These are phyloP conservation scores for Serpula lacrymans DNA, from an alignment of 768 basidiomycete genomes.

Conservation along the genomic window DNA sequence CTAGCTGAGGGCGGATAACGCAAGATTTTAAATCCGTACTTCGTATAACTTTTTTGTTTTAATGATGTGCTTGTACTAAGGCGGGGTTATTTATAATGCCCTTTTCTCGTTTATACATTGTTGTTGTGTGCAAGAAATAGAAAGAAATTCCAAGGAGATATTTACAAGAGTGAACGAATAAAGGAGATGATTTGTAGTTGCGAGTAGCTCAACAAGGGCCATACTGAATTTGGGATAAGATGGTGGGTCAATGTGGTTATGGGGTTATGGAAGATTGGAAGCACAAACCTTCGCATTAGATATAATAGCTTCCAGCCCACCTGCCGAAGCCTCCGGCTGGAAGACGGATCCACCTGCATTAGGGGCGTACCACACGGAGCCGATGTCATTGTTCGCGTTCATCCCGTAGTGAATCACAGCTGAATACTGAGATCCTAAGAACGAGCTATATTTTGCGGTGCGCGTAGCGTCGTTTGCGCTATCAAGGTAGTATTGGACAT, in stretches of 20 bases:
- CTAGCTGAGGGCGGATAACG: constrained; percentile 33
- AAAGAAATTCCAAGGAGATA: background rate
- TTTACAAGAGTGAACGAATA: background rate
- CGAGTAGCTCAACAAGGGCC: constrained; percentile 18
- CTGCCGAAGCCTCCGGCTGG: constrained; percentile 25
- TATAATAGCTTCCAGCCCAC: constrained; percentile 27
- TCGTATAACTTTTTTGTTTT: constrained; percentile 16
- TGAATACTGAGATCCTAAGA: constrained; percentile 35
- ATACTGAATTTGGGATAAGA: constrained; percentile 11
- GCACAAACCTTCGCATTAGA: constrained; percentile 22
- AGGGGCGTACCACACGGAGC: constrained; percentile 31
- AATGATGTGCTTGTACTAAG: constrained; percentile 10
- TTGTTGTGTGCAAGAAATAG: background rate
- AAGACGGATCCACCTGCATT: constrained; percentile 23
- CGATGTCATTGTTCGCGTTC: constrained; percentile 36
- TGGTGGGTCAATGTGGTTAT: constrained; percentile 7
- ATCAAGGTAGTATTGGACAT: constrained; percentile 49
- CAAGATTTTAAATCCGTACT: constrained; percentile 17
- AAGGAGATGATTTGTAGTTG: background rate
- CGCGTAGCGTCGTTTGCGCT: constrained; percentile 39
- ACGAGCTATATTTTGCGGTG: constrained; percentile 36
- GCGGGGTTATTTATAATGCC: constrained; percentile 27
- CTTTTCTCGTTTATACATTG: background rate
- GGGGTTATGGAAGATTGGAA: constrained; percentile 12
- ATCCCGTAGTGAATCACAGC: constrained; percentile 38